Conservation (phyloP, 2,329 filamentous ascomycete genomes). For the Nemania abortiva region DNA sequence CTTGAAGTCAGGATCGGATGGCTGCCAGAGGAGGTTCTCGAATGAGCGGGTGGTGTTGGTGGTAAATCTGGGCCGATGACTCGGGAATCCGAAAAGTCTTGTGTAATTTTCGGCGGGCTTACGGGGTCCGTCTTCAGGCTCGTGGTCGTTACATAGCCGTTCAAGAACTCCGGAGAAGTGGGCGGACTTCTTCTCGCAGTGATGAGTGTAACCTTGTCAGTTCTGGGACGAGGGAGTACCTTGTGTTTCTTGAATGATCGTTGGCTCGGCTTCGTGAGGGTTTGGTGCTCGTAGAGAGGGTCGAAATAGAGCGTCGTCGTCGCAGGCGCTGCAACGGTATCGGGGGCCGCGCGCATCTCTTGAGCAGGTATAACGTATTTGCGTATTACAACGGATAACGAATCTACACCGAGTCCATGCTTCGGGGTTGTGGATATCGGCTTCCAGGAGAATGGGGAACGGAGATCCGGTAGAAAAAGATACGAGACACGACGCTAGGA, state of each 20-base stretch:
- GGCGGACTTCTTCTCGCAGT: slow-evolving; percentile 29
- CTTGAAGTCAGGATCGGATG: slow-evolving; percentile 60
- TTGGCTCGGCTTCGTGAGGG: slow-evolving; percentile 45
- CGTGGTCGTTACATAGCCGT: slow-evolving; percentile 48
- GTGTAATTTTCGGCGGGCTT: slow-evolving; percentile 57
- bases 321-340: slow-evolving; percentile 47
- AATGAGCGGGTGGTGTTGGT: slow-evolving; percentile 73
- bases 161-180: slow-evolving; percentile 46
- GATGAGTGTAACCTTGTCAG: slow-evolving; percentile 41
- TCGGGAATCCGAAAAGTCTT: slow-evolving; percentile 56
- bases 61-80: slow-evolving; percentile 64
- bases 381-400: slow-evolving; percentile 23
- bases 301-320: slow-evolving; percentile 50
- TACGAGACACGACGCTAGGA: neutral
- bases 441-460: slow-evolving; percentile 6
- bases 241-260: slow-evolving; percentile 56
- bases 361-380: slow-evolving; percentile 11
- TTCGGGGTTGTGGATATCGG: slow-evolving; percentile 40
- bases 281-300: slow-evolving; percentile 45
- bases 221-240: slow-evolving; percentile 54
- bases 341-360: slow-evolving; percentile 49
- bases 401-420: slow-evolving; percentile 42
- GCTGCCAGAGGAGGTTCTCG: slow-evolving; percentile 67
- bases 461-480: slow-evolving; percentile 7
- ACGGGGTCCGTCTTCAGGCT: slow-evolving; percentile 52